A percentile compares a stretch with the other conserved stretches of the same genome.
These are phyloP conservation scores for Microsporum ferrugineum DNA, from an alignment of 2,329 filamentous ascomycete species.

Conservation along the genomic window DNA sequence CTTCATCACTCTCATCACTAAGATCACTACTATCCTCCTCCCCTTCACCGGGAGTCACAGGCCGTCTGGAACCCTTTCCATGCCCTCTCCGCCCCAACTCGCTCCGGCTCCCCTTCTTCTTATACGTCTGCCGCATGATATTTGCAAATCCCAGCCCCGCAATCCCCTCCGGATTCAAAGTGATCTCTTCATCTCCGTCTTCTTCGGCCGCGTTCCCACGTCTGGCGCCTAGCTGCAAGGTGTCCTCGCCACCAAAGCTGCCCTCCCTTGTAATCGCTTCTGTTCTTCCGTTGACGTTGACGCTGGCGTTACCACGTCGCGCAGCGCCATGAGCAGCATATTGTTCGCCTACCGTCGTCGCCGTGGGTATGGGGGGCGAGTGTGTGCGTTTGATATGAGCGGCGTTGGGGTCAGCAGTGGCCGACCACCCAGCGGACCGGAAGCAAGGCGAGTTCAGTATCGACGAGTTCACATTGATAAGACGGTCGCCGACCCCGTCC, in stretches of 20 bases:
- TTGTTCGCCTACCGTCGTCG: conserved; percentile 40
- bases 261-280: conserved; percentile 21
- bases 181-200: conserved; percentile 51
- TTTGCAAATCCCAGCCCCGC: neutral
- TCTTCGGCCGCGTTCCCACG: conserved; percentile 29
- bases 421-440: conserved; percentile 51
- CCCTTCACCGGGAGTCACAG: conserved; percentile 34
- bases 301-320: conserved; percentile 27
- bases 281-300: conserved; percentile 4
- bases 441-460: conserved; percentile 55
- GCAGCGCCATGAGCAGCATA: conserved; percentile 44
- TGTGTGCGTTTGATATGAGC: conserved; percentile 52
- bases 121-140: neutral
- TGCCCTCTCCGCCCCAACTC: conserved; percentile 17
- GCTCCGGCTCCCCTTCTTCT: conserved; percentile 10
- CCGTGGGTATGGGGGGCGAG: conserved; percentile 54
- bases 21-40: conserved; percentile 57
- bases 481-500: conserved; percentile 53
- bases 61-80: conserved; percentile 14
- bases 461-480: conserved; percentile 53
- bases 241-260: conserved; percentile 16
- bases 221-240: conserved; percentile 12
- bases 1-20: conserved; percentile 56
- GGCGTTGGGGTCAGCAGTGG: conserved; percentile 33
- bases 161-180: neutral